Evolutionary conservation across 1,284 basidiomycete species (phyloP).

Genomic region (Fomes fomentarius): DNA sequence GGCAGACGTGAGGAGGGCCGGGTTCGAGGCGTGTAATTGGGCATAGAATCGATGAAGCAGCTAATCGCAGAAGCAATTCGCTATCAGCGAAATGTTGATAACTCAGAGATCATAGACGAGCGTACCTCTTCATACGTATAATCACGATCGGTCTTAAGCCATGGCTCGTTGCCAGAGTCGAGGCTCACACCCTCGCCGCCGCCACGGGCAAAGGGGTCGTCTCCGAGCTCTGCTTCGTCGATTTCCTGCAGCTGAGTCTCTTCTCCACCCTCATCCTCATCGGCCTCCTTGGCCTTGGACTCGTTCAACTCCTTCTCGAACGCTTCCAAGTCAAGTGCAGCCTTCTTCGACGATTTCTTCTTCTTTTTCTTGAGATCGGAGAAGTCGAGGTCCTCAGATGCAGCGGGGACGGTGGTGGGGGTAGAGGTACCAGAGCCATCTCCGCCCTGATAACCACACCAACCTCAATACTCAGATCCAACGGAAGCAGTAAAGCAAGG

Average conservation of each 20-base stretch:
- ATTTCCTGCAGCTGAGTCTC: conserved; percentile 55
- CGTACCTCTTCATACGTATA: conserved; percentile 91
- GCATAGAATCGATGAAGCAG: conserved; percentile 93
- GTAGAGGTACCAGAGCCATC: conserved; percentile 65
- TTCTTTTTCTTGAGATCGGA: conserved; percentile 88
- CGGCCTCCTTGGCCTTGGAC: conserved; percentile 64
- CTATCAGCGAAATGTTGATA: background rate
- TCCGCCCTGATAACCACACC: conserved; percentile 48
- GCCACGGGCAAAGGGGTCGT: conserved; percentile 78
- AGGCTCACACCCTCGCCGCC: conserved; percentile 57
- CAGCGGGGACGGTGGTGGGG: conserved; percentile 51
- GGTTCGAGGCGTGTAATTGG: conserved; percentile 93
- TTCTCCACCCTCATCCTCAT: conserved; percentile 55
- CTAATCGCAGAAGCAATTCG: conserved; percentile 41
- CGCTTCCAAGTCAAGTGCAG: conserved; percentile 75
- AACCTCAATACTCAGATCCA: background rate
- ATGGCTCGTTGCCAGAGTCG: conserved; percentile 77
- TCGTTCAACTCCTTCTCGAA: conserved; percentile 89
- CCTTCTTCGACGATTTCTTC: conserved; percentile 79
- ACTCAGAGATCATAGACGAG: conserved; percentile 2
- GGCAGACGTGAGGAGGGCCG: conserved; percentile 83
- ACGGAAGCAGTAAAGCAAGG: conserved; percentile 32
- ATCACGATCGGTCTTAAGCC: conserved; percentile 93
- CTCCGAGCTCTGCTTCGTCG: conserved; percentile 82
- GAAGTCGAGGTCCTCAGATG: conserved; percentile 76